Percentiles rank a stretch among this genome's conserved stretches.
phyloP scores from a whole-genome alignment of 75 land plant species.

The Picea sitchensis region DNA sequence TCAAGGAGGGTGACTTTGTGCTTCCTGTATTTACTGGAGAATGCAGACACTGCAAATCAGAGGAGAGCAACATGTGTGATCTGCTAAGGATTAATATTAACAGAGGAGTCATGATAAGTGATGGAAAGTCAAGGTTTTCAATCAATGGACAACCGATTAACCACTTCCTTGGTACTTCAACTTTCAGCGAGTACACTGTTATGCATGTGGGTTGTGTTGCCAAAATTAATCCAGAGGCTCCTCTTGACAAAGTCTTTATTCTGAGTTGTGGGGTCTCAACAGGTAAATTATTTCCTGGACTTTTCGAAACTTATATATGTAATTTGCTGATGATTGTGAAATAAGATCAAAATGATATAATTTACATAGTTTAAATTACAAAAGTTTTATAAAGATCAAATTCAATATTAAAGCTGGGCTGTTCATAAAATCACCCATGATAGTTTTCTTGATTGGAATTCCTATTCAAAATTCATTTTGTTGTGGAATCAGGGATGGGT shows the following conservation, averaged over 20 bases:
- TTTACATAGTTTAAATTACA: neutral
- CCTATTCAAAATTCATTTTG: neutral
- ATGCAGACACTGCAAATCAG: constrained; percentile 38
- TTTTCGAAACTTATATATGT: neutral
- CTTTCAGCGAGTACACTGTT: constrained; percentile 53
- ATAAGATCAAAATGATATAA: neutral
- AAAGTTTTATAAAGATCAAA: too few relatives aligned
- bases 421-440: neutral
- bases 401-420: too few relatives aligned
- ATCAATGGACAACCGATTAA: constrained; percentile 29
- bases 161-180: constrained; percentile 41
- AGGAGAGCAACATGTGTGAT: constrained; percentile 44
- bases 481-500: constrained; percentile 32
- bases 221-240: constrained; percentile 36
- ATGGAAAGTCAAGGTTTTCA: constrained; percentile 31
- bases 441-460: neutral
- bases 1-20: constrained; percentile 42
- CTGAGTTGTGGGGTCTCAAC: constrained; percentile 44
- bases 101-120: constrained; percentile 33
- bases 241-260: constrained; percentile 38
- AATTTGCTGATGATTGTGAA: neutral
- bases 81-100: constrained; percentile 22
- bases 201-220: constrained; percentile 40
- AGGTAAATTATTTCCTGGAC: constrained; percentile 16
- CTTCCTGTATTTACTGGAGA: constrained; percentile 42